Evolutionary conservation across 306 rosid species (phyloP), one percentile per base, ranked within the genome.

Genomic region (Rubus idaeus): DNA sequence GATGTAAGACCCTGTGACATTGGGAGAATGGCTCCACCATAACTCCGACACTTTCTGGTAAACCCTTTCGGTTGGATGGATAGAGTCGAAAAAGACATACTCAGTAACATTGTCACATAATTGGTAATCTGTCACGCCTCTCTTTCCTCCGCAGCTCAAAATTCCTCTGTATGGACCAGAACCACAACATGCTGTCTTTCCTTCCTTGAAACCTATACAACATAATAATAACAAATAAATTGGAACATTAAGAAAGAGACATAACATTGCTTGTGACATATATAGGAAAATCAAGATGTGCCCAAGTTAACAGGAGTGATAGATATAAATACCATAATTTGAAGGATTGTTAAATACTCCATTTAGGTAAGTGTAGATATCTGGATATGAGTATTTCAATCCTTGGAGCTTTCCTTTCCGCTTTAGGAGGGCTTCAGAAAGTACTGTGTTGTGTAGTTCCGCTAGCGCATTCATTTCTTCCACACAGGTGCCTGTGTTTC

Each of bases 61-160:
- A 18, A 70, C 62, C 49, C 18, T 75, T 40, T 73, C 68, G 6
- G 77, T 73, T 23, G 65, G 67, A 82, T 85, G 93, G 63, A 8
- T 0, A 44, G 84, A 61, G 21, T 89, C 93, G 5, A 82, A 89
- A 73, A 76, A 84, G 23, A 87, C 56, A 74, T 80, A 40, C 3
- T 81, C 82, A 30, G 9, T 57, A 1, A 63, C 78, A 70, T 74
- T 80, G 40, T 23, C 55, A 75, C 91, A 89, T 35, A 87, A 45
- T 12, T 78, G 58, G 68, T 52, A 84, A 10, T 80, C 84, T 64
- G 55, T n/a, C 5, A 80, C 70, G 3, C 77, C 81, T 17, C 82
- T 83, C 79, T 75, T 83, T 41, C 78, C 78, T 77, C 81, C 85
- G 46, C 85, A 82, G 50, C 66, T 77, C 0, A 0, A n/a, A 13